Base-by-base conservation (phyloP, 2,329 filamentous ascomycete species). In the Aspergillus fijiensis region DNA sequence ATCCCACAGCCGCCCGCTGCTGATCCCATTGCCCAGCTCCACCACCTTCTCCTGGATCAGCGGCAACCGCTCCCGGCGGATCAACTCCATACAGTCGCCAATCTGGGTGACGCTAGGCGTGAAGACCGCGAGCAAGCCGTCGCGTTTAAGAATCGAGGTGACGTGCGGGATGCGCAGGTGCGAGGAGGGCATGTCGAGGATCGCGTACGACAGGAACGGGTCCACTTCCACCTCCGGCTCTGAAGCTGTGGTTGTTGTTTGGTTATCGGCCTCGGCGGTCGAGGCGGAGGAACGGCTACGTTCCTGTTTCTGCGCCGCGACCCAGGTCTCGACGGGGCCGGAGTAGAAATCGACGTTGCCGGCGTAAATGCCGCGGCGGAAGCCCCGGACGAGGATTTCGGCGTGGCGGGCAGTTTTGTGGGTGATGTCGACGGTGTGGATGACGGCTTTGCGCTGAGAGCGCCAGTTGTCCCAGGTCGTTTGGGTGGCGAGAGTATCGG, bases 41-140 rank as follows among this genome's bases (percentile, higher is more conserved):
- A 81, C 71, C 4, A 77, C 78, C 61, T 74, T 75, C 51, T 81
- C 78, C 60, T 79, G 70, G 9, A 75, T 63, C 50, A 87, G 79
- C 0, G 85, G 85, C 56, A 91, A 76, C 2, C 74, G 75, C 12
- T 84, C 77, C 29, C 81, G 75, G 59, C 82, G 82, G 33, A 87
- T 82, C 45, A 79, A 72, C 50, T 82, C 76, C 29, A 88, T 78
- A 60, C 88, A 89, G 5, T 87, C 82, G 47, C 83, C 86, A 58
- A 94, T 89, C 73, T 94, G 91, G 10, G 90, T 92, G 60, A 95
- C 86, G 67, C 87, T 91, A 0, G 91, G 91, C 64, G 86, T 87
- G 76, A 92, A 95, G 1, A 92, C 81, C 14, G 89, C 80, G 33
- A 94, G 77, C 9, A 84, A 78, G 0, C 87, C 90, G 68, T 89